Conservation (phyloP, 345 rosid genomes). For the Cardamine chenopodiifolia region DNA sequence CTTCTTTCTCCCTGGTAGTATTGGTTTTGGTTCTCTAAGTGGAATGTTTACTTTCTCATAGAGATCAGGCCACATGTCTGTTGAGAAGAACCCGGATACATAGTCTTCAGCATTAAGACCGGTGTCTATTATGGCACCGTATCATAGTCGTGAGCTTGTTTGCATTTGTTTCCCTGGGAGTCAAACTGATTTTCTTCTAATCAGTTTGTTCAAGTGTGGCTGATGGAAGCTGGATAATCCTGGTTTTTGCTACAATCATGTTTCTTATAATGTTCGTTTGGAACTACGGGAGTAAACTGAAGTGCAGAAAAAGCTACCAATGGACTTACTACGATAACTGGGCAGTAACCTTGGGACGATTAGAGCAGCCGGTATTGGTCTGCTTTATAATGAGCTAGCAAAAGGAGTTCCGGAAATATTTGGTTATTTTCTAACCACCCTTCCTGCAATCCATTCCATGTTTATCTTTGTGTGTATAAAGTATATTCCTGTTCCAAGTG, state of each 20-base stretch:
- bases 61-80: too few species aligned
- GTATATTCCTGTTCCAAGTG: constrained; percentile 94
- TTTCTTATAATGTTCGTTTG: constrained; percentile 86
- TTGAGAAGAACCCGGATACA: too few species aligned
- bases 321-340: constrained; percentile 87
- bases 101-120: too few species aligned
- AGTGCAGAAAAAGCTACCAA: constrained; percentile 88
- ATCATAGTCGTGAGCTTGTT: constrained; percentile 73
- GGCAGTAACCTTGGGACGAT: constrained; percentile 95
- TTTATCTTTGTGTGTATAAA: constrained; percentile 92
- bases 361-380: constrained; percentile 98
- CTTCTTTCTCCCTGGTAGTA: too few species aligned
- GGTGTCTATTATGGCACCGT: too few species aligned
- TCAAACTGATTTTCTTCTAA: constrained; percentile 80
- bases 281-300: constrained; percentile 99
- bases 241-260: constrained; percentile 84
- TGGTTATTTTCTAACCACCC: constrained; percentile 95
- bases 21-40: too few species aligned
- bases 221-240: constrained; percentile 95
- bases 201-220: constrained; percentile 71
- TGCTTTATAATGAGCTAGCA: constrained; percentile 88
- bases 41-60: too few species aligned
- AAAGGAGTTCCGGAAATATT: constrained; percentile 96
- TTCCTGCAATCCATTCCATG: constrained; percentile 98
- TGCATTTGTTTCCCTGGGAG: constrained; percentile 63